Conservation (phyloP, 352 stramenopile genomes). For the Pelagophyceae sp. region DNA sequence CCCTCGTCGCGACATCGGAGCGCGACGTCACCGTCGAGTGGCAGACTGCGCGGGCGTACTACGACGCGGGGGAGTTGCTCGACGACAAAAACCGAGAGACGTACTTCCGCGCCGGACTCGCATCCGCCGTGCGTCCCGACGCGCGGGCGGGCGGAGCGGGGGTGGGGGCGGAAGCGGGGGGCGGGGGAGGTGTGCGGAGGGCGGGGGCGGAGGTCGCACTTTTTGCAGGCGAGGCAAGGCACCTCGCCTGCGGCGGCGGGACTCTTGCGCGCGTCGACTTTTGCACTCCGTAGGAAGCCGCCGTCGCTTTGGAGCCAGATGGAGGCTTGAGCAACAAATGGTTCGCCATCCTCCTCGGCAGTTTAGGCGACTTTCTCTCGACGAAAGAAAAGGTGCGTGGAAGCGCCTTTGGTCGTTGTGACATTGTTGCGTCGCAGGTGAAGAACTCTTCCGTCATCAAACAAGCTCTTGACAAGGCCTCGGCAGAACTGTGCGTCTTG, state of each 20-base stretch:
- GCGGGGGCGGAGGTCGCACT: no score
- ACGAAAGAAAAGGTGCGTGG: no score
- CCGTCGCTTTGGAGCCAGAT: background rate
- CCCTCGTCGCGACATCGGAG: background rate
- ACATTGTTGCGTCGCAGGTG: no score
- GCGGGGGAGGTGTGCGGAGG: no score
- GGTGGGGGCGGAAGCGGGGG: no score
- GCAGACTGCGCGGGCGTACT: background rate
- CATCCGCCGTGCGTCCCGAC: background rate
- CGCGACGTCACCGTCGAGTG: background rate
- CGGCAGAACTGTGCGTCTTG: background rate
- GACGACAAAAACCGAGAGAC: background rate
- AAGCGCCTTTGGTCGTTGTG: no score
- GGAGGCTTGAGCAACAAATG: conserved; percentile 1
- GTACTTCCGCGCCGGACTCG: background rate
- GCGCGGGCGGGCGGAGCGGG: no score
- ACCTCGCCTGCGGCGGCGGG: no score
- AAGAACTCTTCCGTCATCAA: conserved; percentile 1
- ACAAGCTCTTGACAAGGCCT: conserved; percentile 8
- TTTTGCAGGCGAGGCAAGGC: no score
- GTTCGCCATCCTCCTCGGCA: conserved; percentile 7
- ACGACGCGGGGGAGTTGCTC: background rate
- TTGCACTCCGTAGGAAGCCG: no score
- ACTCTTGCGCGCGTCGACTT: no score
- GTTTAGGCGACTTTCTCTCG: background rate